Evolutionary conservation across 495 filamentous ascomycete species (phyloP), one percentile per base, ranked within the genome.

Genomic region (Tetracladium setigerum): DNA sequence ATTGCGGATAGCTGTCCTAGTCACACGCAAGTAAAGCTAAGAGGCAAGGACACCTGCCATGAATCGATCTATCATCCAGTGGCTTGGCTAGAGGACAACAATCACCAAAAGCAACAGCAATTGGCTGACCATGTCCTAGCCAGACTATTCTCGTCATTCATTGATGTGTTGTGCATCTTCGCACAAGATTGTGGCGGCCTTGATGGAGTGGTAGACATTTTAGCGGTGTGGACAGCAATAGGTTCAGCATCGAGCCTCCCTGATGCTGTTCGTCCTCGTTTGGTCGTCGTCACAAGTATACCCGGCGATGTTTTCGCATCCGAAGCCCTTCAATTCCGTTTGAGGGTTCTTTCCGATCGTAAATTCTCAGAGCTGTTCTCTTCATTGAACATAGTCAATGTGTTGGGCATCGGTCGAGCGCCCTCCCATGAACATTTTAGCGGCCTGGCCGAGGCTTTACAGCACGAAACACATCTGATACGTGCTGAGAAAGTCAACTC

Each of bases 91-190:
- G 31, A 46, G 14, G 44, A 53, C 31, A 32, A 17, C 31, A 35
- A 30, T 34, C 32, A n/a, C 18, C 41, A 40, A 13, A 41, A 35
- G 12, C 27, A 36, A 16, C 37, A 53, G 6, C 43, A 38, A 14
- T 14, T 53, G 27, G 22, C 36, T 22, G 35, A 53, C 30, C 30
- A 41, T 36, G 14, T 48, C 35, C 30, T 27, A 35, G 36, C 44
- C 18, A 40, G 50, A 42, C 18, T 53, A 13, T 15, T 53, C 8
- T 48, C 24, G 19, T 27, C 43, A 15, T 53, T 53, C 30, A 18
- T 35, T n/a, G 33, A 53, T 37, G 44, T 53, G 15, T 18, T 53
- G n/a, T 53, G 44, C 32, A 47, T 53, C 16, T 53, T 53, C 19
- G 36, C 35, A 19, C n/a, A 47, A 13, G 50, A 53, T 37, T 47